Conservation (phyloP, 768 basidiomycete genomes). For the Serendipita indica region DNA sequence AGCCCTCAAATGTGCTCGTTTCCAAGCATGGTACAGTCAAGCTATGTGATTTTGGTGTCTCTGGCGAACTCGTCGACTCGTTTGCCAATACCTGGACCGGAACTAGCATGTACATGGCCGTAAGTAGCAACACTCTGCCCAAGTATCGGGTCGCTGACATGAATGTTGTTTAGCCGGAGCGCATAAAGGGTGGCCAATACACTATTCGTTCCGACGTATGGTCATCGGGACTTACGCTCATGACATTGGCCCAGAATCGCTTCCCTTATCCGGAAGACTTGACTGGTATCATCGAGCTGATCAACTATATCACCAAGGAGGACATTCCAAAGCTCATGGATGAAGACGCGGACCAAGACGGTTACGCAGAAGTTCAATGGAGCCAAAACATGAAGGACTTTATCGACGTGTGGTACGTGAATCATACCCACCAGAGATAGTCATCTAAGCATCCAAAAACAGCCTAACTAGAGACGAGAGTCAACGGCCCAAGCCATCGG, state of each 20-base stretch:
- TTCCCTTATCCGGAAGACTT: constrained; percentile 92
- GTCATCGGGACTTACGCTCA: constrained; percentile 88
- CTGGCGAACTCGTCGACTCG: constrained; percentile 84
- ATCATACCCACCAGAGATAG: constrained; percentile 11
- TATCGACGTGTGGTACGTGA: constrained; percentile 62
- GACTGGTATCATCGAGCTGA: constrained; percentile 74
- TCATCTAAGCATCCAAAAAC: constrained; percentile 13
- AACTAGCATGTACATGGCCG: constrained; percentile 97
- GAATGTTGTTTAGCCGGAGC: constrained; percentile 77
- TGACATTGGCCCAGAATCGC: constrained; percentile 85
- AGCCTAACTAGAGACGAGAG: constrained; percentile 59
- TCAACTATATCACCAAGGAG: constrained; percentile 75
- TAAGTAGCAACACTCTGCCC: constrained; percentile 30
- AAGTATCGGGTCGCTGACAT: constrained; percentile 3
- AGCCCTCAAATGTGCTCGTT: constrained; percentile 84
- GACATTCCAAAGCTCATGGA: constrained; percentile 75
- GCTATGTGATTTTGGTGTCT: constrained; percentile 92
- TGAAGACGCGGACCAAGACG: constrained; percentile 35
- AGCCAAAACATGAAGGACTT: constrained; percentile 83
- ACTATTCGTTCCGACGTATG: constrained; percentile 95
- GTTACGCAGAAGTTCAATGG: constrained; percentile 35
- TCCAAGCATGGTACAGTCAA: constrained; percentile 83
- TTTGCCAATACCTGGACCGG: constrained; percentile 94
- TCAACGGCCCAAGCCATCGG: constrained; percentile 63
- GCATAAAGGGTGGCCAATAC: constrained; percentile 82